Evolutionary conservation across 176 grass and related monocot species (phyloP).

Genomic region (Eleusine coracana): DNA sequence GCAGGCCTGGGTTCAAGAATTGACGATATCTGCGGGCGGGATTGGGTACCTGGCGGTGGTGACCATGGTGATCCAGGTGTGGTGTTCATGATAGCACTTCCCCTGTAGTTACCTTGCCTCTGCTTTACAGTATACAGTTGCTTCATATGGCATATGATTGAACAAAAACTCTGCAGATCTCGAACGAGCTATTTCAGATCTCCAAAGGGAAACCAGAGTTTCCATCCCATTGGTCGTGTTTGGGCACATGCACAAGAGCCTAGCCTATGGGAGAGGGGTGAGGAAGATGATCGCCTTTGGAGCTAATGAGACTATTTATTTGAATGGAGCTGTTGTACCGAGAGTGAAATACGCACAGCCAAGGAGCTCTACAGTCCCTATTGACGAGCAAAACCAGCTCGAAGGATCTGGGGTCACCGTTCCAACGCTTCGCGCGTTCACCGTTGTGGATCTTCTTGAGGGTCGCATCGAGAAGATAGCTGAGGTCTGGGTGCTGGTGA

Average conservation of each 20-base stretch:
- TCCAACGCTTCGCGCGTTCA: conserved; percentile 56
- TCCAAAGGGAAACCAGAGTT: conserved; percentile 62
- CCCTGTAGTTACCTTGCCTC: neutral
- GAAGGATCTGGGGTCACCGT: conserved; percentile 32
- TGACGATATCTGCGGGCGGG: conserved; percentile 83
- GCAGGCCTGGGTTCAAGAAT: conserved; percentile 78
- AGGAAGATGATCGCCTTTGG: conserved; percentile 77
- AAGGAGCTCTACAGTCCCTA: conserved; percentile 10
- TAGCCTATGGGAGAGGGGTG: conserved; percentile 64
- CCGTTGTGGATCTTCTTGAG: conserved; percentile 56
- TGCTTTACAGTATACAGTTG: neutral
- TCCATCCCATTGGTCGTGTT: conserved; percentile 83
- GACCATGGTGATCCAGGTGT: conserved; percentile 95
- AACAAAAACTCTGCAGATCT: conserved; percentile 56
- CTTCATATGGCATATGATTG: neutral
- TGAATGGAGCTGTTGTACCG: conserved; percentile 87
- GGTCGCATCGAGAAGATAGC: conserved; percentile 70
- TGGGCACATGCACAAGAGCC: conserved; percentile 90
- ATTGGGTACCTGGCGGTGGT: conserved; percentile 73
- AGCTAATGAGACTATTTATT: conserved; percentile 60
- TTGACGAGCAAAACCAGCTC: conserved; percentile 27
- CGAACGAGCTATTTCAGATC: conserved; percentile 65
- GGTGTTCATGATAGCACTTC: conserved; percentile 27
- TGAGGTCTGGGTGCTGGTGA: conserved; percentile 77
- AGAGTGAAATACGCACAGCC: conserved; percentile 53